Evolutionary conservation across 1,284 basidiomycete genomes (phyloP).

Genomic region (Marasmius tenuissimus): DNA sequence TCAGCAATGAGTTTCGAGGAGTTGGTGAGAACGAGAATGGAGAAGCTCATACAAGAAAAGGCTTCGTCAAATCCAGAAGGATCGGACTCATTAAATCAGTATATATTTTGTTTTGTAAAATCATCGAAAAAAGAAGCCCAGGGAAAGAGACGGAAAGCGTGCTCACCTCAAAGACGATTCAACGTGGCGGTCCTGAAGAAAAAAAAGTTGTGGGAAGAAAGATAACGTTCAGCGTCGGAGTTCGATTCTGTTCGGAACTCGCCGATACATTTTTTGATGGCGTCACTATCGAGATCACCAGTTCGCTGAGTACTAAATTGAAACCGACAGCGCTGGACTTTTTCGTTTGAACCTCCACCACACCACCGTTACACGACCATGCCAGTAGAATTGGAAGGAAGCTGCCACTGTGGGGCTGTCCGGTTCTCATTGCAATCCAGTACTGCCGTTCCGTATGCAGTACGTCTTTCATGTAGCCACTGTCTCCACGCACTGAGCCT

Average conservation of each 20-base stretch:
- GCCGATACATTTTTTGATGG: neutral
- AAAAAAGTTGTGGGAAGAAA: neutral
- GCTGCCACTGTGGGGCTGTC: conserved; percentile 62
- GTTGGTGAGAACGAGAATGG: no score
- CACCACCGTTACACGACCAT: conserved; percentile 27
- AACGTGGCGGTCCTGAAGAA: neutral
- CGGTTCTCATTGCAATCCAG: conserved; percentile 53
- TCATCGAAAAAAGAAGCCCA: conserved; percentile 10
- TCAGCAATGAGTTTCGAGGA: no score
- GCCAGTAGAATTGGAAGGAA: conserved; percentile 55
- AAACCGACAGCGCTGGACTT: neutral
- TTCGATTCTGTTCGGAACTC: neutral
- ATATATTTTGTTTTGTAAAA: conserved; percentile 7
- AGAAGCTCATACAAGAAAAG: neutral
- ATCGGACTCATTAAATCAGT: conserved; percentile 11
- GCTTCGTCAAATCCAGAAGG: neutral
- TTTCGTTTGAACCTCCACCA: neutral
- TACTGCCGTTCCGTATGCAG: conserved; percentile 60
- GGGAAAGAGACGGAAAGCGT: conserved; percentile 15
- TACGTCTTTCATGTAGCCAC: conserved; percentile 19
- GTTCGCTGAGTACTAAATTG: no score
- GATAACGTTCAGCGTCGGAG: neutral
- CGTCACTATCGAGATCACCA: no score
- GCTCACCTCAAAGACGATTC: neutral
- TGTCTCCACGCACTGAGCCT: neutral